These are phyloP conservation scores for Hymenoscyphus infarciens DNA, from an alignment of 2,329 filamentous ascomycete genomes.

Conservation along the genomic window DNA sequence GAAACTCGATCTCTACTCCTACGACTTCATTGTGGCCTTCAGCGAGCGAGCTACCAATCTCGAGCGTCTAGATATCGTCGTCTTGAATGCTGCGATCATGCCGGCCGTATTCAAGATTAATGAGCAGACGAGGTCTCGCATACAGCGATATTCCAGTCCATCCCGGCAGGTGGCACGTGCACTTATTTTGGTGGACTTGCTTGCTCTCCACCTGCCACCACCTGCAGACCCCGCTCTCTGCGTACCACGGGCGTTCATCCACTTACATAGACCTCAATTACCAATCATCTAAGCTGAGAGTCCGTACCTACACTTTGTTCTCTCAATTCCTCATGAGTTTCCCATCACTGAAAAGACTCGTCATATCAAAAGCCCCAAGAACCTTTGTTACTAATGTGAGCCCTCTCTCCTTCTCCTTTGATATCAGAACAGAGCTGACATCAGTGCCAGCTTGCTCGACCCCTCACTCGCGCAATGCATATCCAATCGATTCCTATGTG, in stretches of 20 bases:
- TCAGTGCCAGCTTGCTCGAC: conserved; percentile 20
- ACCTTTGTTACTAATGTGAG: background rate
- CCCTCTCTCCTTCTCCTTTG: background rate
- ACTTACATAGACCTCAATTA: background rate
- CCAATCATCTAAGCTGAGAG: background rate
- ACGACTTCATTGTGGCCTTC: conserved; percentile 44
- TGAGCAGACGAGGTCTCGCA: too few relatives aligned
- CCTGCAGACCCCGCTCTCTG: background rate
- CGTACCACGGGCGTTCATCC: background rate
- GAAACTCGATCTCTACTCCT: conserved; percentile 46
- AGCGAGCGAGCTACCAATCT: conserved; percentile 36
- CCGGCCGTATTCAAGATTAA: background rate
- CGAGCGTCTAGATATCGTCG: conserved; percentile 40
- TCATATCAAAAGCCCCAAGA: background rate
- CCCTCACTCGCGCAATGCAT: conserved; percentile 59
- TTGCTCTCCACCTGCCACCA: background rate
- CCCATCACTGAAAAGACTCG: background rate
- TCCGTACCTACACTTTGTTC: background rate
- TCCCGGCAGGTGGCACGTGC: too few relatives aligned
- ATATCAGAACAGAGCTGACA: conserved; percentile 5
- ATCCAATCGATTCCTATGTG: conserved; percentile 88
- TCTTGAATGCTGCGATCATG: conserved; percentile 44
- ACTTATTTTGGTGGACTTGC: too few relatives aligned
- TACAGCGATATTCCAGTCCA: too few relatives aligned
- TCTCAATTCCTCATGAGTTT: background rate